These are phyloP conservation scores for Nakazawaea molendinolei DNA, from an alignment of 805 yeast genomes.

Conservation along the genomic window DNA sequence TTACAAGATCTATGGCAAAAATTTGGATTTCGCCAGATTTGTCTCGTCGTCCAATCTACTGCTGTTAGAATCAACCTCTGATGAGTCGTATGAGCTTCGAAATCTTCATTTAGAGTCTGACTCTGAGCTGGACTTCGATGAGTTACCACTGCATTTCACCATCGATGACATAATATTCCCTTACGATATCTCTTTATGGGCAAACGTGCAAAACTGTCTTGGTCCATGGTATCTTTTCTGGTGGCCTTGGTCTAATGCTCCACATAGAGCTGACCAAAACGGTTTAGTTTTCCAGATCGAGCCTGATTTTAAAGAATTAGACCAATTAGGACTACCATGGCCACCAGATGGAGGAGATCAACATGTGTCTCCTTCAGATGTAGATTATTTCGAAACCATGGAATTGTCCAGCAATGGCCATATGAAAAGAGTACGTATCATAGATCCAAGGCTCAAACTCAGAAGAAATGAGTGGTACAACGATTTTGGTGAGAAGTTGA, in stretches of 20 bases:
- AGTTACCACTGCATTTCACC: conserved; percentile 28
- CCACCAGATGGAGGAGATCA: conserved; percentile 80
- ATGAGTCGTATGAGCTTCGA: too few species aligned
- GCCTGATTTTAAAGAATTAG: conserved; percentile 42
- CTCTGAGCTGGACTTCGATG: conserved; percentile 4
- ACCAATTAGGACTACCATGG: conserved; percentile 74
- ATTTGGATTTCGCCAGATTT: conserved; percentile 32
- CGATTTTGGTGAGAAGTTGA: conserved; percentile 74
- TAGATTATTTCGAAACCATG: conserved; percentile 14
- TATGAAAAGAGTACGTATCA: background rate
- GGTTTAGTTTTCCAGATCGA: conserved; percentile 56
- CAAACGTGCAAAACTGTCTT: conserved; percentile 44
- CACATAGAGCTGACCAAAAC: conserved; percentile 47
- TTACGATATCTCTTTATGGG: conserved; percentile 61
- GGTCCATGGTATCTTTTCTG: conserved; percentile 68
- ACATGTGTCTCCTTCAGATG: conserved; percentile 10
- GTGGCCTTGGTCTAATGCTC: conserved; percentile 63
- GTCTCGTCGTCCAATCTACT: conserved; percentile 51
- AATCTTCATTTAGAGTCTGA: background rate
- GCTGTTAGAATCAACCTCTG: too few species aligned
- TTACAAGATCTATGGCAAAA: conserved; percentile 29
- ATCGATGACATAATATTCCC: conserved; percentile 76
- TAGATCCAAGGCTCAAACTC: conserved; percentile 30
- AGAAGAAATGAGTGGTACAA: conserved; percentile 57
- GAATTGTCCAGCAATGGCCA: background rate